Evolutionary conservation across 2,329 filamentous ascomycete species (phyloP).

Genomic region (Penicillium sp.): DNA sequence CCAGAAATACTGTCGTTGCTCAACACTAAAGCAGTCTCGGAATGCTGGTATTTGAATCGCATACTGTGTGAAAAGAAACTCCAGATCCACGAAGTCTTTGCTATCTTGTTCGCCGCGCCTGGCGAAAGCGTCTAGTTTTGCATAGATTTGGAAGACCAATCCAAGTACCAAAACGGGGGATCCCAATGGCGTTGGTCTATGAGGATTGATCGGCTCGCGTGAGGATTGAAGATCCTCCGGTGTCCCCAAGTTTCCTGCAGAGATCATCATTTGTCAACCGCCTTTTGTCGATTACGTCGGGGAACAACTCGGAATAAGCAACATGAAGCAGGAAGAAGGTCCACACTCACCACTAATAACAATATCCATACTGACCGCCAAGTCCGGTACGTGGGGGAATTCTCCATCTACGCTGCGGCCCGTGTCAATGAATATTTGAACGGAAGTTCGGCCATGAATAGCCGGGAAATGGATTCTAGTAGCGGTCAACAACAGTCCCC

Average conservation of each 20-base stretch:
- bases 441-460: slow-evolving; percentile 18
- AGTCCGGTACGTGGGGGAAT: slow-evolving; percentile 18
- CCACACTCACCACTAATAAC: slow-evolving; percentile 20
- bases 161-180: slow-evolving; percentile 19
- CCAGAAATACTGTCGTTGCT: slow-evolving; percentile 19
- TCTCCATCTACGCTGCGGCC: slow-evolving; percentile 18
- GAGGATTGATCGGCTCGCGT: slow-evolving; percentile 18
- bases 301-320: background rate
- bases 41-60: slow-evolving; percentile 17
- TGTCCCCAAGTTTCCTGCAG: slow-evolving; percentile 20
- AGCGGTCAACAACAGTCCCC: slow-evolving; percentile 3
- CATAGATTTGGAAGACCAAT: slow-evolving; percentile 20
- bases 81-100: slow-evolving; percentile 20
- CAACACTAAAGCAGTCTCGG: slow-evolving; percentile 15
- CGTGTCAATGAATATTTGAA: slow-evolving; percentile 22
- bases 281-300: slow-evolving; percentile 1
- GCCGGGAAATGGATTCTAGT: slow-evolving; percentile 20
- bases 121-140: slow-evolving; percentile 19
- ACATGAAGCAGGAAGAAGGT: background rate
- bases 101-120: slow-evolving; percentile 19
- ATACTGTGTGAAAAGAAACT: slow-evolving; percentile 20
- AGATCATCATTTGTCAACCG: background rate
- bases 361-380: slow-evolving; percentile 22
- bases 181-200: slow-evolving; percentile 16
- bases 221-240: slow-evolving; percentile 20